A percentile compares a stretch with the other conserved stretches of the same genome.
Conservation (phyloP, 495 filamentous ascomycete genomes). For the Xylaria sp. region DNA sequence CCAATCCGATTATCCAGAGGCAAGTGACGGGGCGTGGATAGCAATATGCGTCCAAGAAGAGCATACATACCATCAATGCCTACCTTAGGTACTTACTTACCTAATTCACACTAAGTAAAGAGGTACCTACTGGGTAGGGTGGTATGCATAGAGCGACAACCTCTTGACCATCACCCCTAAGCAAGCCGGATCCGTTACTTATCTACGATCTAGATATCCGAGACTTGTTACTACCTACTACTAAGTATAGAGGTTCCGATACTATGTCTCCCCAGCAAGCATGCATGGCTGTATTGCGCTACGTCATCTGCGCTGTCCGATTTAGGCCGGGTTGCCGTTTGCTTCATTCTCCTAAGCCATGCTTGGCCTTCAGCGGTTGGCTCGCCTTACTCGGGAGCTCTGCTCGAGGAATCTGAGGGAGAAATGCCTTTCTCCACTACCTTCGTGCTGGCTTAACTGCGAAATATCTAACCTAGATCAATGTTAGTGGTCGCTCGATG, state of each 20-base stretch:
- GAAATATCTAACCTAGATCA: not conserved
- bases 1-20: conserved; percentile 3
- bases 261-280: not conserved
- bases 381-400: not conserved
- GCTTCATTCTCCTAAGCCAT: conserved; percentile 10
- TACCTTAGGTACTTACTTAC: not conserved
- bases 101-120: not conserved
- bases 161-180: not conserved
- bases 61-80: not conserved
- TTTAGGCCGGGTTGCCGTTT: conserved; percentile 20
- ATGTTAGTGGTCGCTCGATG: not conserved
- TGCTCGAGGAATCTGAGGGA: conserved; percentile 1
- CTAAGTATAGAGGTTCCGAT: conserved; percentile 12
- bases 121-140: not conserved
- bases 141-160: not conserved
- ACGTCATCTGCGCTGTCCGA: conserved; percentile 23
- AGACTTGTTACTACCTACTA: not conserved
- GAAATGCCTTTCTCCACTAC: not conserved
- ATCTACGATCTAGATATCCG: conserved; percentile 26
- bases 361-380: conserved; percentile 12
- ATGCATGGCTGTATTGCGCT: conserved; percentile 10
- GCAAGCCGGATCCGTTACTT: conserved; percentile 1
- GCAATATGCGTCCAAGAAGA: not conserved
- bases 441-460: not conserved
- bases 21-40: not conserved